Percentiles rank a stretch among this genome's conserved stretches.
These are phyloP conservation scores for Pogostemon cablin DNA, from an alignment of 257 asterid genomes.

Conservation along the genomic window DNA sequence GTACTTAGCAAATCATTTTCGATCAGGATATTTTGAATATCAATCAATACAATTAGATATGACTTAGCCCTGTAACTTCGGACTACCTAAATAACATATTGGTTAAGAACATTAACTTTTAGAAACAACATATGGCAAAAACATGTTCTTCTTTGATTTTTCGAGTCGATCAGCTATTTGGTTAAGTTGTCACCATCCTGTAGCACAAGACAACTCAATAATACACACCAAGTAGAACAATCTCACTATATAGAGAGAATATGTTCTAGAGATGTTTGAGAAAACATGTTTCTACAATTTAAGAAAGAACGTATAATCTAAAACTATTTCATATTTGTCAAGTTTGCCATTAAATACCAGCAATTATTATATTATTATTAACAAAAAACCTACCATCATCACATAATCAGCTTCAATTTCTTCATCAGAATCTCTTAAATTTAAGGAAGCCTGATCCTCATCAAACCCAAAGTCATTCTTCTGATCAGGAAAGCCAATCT, in stretches of 20 bases:
- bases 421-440: slow-evolving; percentile 68
- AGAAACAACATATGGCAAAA: slow-evolving; percentile 8
- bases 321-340: too few relatives aligned
- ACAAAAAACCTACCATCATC: slow-evolving; percentile 65
- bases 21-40: slow-evolving; percentile 80
- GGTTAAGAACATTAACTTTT: not conserved
- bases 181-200: slow-evolving; percentile 85
- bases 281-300: too few relatives aligned
- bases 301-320: too few relatives aligned
- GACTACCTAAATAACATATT: too few relatives aligned
- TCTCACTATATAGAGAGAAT: too few relatives aligned
- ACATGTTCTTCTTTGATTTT: slow-evolving; percentile 86
- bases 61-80: too few relatives aligned
- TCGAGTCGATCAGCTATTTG: slow-evolving; percentile 70
- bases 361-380: not conserved
- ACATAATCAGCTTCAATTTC: slow-evolving; percentile 74
- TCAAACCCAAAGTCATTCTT: slow-evolving; percentile 49
- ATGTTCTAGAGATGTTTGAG: too few relatives aligned
- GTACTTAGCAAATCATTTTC: slow-evolving; percentile 91
- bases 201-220: slow-evolving; percentile 16
- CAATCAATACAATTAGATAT: slow-evolving; percentile 27
- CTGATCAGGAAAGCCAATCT: slow-evolving; percentile 43
- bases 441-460: slow-evolving; percentile 38
- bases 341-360: not conserved
- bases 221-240: too few relatives aligned